Evolutionary conservation across 352 stramenopile species (phyloP).

Genomic region (Phytophthora hibernalis): DNA sequence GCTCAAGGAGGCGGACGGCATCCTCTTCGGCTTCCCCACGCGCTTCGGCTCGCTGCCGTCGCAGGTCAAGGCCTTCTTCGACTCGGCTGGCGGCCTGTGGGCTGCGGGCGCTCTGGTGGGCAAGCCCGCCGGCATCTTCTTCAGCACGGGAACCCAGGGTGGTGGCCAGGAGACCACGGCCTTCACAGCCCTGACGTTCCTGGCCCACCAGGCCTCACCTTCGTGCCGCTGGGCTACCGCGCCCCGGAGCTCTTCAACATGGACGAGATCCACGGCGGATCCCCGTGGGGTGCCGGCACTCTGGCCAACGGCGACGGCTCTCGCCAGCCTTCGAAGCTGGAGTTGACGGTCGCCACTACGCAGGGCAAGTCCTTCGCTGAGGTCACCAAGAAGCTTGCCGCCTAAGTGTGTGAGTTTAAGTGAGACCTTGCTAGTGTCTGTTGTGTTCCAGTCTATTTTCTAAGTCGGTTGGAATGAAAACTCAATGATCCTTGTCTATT

Average conservation of each 20-base stretch:
- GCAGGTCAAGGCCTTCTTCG: constrained; percentile 40
- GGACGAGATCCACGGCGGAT: constrained; percentile 38
- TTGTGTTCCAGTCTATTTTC: constrained; percentile 6
- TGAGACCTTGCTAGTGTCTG: background rate
- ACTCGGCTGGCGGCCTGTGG: constrained; percentile 35
- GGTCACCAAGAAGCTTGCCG: constrained; percentile 82
- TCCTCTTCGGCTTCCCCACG: constrained; percentile 42
- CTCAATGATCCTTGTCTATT: constrained; percentile 18
- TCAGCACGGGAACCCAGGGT: constrained; percentile 37
- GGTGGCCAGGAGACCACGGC: constrained; percentile 38
- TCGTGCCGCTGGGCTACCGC: constrained; percentile 34
- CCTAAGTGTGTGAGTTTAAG: constrained; percentile 31
- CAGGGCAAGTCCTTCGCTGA: constrained; percentile 87
- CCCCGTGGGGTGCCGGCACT: constrained; percentile 32
- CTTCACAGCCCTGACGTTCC: constrained; percentile 39
- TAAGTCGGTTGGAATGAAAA: constrained; percentile 28
- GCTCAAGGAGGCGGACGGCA: constrained; percentile 37
- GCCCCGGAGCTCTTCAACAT: constrained; percentile 37
- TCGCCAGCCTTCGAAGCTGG: constrained; percentile 79
- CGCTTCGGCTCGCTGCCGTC: constrained; percentile 35
- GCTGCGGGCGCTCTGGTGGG: constrained; percentile 29
- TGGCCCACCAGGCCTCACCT: constrained; percentile 37
- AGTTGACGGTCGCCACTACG: constrained; percentile 73
- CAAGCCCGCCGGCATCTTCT: constrained; percentile 40
- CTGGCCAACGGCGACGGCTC: constrained; percentile 32